A percentile compares a stretch with the other conserved stretches of the same genome.
Evolutionary conservation across 495 filamentous ascomycete species (phyloP).

Genomic region (Amphirosellinia nigrospora): DNA sequence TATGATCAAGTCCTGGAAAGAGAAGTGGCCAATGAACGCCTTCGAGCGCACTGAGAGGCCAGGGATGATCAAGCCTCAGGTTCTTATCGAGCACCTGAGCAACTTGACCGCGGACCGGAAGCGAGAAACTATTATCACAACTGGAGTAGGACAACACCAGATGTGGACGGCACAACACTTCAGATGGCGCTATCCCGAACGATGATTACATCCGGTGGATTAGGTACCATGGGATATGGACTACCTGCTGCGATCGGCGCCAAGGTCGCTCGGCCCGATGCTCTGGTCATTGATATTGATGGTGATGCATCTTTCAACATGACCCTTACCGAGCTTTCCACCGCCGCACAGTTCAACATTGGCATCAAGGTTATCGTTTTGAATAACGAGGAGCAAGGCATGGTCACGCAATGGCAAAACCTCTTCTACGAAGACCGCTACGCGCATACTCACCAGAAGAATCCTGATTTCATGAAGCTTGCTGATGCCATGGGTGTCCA

Average conservation of each 20-base stretch:
- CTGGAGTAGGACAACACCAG: conserved; percentile 94
- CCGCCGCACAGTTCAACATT: conserved; percentile 89
- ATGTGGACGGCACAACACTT: conserved; percentile 98
- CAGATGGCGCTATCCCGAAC: conserved; percentile 83
- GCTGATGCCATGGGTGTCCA: conserved; percentile 83
- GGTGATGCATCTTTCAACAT: conserved; percentile 97
- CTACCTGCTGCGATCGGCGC: conserved; percentile 92
- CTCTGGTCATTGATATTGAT: conserved; percentile 91
- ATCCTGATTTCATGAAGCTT: conserved; percentile 86
- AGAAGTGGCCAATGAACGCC: conserved; percentile 73
- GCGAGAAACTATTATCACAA: conserved; percentile 81
- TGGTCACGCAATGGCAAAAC: conserved; percentile 97
- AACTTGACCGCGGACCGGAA: conserved; percentile 75
- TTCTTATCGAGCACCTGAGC: conserved; percentile 81
- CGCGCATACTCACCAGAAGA: conserved; percentile 88
- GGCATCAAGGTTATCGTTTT: conserved; percentile 89
- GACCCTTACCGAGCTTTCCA: conserved; percentile 92
- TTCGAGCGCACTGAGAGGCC: conserved; percentile 74
- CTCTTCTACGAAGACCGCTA: conserved; percentile 94
- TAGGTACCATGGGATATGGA: conserved; percentile 96
- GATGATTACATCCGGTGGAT: conserved; percentile 89
- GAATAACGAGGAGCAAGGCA: conserved; percentile 96
- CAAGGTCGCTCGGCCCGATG: conserved; percentile 85
- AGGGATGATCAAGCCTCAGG: conserved; percentile 87
- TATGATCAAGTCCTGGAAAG: conserved; percentile 89